Percentiles rank a stretch among this genome's conserved stretches.
phyloP scores from a whole-genome alignment of 176 grass and related monocot genomes.

The Oryza brachyantha region DNA sequence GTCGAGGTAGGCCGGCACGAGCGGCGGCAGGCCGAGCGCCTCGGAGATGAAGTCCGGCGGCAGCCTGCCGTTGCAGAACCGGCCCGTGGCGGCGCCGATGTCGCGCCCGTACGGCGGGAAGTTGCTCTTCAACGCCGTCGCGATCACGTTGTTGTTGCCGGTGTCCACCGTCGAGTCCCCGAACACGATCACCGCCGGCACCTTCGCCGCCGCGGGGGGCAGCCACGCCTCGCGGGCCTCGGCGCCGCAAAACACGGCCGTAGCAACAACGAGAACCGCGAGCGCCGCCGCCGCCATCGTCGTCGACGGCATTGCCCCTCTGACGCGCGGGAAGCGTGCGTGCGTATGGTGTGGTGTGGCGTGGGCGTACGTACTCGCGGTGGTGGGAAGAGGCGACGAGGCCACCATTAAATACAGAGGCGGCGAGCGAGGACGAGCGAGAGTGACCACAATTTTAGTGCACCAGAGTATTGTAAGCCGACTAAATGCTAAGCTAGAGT shows the following conservation, averaged over 20 bases:
- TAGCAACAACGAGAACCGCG: neutral
- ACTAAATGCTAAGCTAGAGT: no score
- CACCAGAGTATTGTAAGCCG: no score
- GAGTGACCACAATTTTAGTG: no score
- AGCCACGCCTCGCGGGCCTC: neutral
- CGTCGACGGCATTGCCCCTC: neutral
- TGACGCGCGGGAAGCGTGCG: no score
- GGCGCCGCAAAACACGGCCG: neutral
- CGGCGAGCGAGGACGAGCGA: neutral
- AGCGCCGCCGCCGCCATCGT: neutral
- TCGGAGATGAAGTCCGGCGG: slow-evolving; percentile 77
- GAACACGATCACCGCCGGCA: slow-evolving; percentile 90
- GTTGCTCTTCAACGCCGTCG: slow-evolving; percentile 43
- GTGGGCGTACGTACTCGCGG: neutral
- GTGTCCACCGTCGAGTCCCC: slow-evolving; percentile 90
- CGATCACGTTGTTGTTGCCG: slow-evolving; percentile 80
- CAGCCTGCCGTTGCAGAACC: slow-evolving; percentile 79
- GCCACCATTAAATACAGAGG: slow-evolving; percentile 38
- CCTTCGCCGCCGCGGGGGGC: neutral
- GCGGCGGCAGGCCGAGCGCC: slow-evolving; percentile 65
- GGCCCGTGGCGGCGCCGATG: slow-evolving; percentile 51
- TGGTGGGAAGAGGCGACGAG: no score
- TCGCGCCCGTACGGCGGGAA: slow-evolving; percentile 62
- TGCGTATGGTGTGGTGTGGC: no score
- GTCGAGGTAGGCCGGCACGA: slow-evolving; percentile 81